Evolutionary conservation across 805 yeast genomes (phyloP).

Genomic region (Ogataea saltuana): DNA sequence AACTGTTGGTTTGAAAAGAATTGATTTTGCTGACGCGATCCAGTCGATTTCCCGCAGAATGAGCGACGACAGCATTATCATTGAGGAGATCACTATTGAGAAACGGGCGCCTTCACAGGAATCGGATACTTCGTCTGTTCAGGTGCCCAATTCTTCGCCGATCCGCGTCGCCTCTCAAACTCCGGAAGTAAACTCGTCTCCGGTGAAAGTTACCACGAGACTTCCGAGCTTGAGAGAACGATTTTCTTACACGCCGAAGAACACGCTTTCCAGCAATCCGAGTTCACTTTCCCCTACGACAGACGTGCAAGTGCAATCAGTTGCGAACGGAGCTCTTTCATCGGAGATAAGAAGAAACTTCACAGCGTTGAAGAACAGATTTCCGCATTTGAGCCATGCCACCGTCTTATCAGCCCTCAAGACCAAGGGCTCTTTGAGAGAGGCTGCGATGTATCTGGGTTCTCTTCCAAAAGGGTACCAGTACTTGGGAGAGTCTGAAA

Average conservation of each 20-base stretch:
- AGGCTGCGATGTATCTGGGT: constrained; percentile 32
- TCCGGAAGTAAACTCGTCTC: constrained; percentile 25
- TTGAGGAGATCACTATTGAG: constrained; percentile 13
- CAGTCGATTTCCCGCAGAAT: constrained; percentile 7
- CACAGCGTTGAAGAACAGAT: constrained; percentile 33
- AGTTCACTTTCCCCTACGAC: background rate
- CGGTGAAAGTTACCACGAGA: constrained; percentile 26
- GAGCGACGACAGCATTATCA: constrained; percentile 21
- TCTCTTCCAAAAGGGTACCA: constrained; percentile 22
- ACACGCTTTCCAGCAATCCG: constrained; percentile 7
- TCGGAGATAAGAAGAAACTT: constrained; percentile 32
- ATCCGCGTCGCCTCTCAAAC: constrained; percentile 10
- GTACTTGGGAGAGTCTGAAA: constrained; percentile 2
- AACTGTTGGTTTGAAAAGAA: background rate
- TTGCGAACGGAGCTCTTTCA: constrained; percentile 23
- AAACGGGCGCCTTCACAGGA: constrained; percentile 3
- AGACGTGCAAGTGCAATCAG: constrained; percentile 5
- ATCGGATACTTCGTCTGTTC: constrained; percentile 35
- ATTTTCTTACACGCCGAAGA: constrained; percentile 39
- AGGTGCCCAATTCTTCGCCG: constrained; percentile 55
- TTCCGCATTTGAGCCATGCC: constrained; percentile 33
- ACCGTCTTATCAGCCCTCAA: constrained; percentile 36
- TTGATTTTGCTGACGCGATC: background rate
- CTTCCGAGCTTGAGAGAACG: constrained; percentile 41
- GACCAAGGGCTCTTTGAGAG: constrained; percentile 33